Evolutionary conservation across 2,329 filamentous ascomycete species (phyloP).

Genomic region (Fusarium euwallaceae): DNA sequence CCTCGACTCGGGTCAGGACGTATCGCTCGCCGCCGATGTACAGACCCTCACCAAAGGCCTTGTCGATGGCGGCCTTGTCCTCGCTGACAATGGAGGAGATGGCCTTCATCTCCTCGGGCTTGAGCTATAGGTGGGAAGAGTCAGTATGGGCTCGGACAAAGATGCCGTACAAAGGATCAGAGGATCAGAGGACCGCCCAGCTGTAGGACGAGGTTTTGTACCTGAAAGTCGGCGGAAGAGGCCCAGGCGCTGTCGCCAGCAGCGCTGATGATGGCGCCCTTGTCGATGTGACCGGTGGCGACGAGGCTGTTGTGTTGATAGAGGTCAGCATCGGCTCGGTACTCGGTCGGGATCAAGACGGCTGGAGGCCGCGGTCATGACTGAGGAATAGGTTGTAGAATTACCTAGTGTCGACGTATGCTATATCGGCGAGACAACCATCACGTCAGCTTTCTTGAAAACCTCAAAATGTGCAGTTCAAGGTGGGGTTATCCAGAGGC

Average conservation of each 20-base stretch:
- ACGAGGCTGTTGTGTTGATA: slow-evolving; percentile 73
- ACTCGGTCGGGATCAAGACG: slow-evolving; percentile 14
- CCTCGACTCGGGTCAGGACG: slow-evolving; percentile 81
- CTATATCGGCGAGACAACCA: slow-evolving; percentile 48
- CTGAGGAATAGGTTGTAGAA: slow-evolving; percentile 15
- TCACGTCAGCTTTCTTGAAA: slow-evolving; percentile 31
- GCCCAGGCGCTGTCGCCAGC: slow-evolving; percentile 89
- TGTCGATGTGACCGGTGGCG: slow-evolving; percentile 82
- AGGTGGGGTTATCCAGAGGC: slow-evolving; percentile 47
- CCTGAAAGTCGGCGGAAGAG: slow-evolving; percentile 76
- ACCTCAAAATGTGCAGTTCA: slow-evolving; percentile 3
- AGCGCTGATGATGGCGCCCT: slow-evolving; percentile 85
- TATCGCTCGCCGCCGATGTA: slow-evolving; percentile 83
- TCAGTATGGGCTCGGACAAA: slow-evolving; percentile 20
- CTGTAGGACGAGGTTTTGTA: slow-evolving; percentile 59
- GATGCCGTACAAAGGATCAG: not conserved
- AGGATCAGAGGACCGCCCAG: not conserved
- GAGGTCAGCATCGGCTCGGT: slow-evolving; percentile 42
- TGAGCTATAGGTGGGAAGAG: slow-evolving; percentile 45
- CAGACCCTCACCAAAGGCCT: slow-evolving; percentile 79
- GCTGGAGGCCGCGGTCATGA: slow-evolving; percentile 3
- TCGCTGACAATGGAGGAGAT: slow-evolving; percentile 66
- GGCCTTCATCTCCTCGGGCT: slow-evolving; percentile 69
- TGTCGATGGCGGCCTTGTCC: slow-evolving; percentile 66
- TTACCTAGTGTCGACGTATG: slow-evolving; percentile 67